Evolutionary conservation across 1,139 yeast genomes (phyloP), one percentile per base, ranked within the genome.

Genomic region (Taphrina wiesneri): DNA sequence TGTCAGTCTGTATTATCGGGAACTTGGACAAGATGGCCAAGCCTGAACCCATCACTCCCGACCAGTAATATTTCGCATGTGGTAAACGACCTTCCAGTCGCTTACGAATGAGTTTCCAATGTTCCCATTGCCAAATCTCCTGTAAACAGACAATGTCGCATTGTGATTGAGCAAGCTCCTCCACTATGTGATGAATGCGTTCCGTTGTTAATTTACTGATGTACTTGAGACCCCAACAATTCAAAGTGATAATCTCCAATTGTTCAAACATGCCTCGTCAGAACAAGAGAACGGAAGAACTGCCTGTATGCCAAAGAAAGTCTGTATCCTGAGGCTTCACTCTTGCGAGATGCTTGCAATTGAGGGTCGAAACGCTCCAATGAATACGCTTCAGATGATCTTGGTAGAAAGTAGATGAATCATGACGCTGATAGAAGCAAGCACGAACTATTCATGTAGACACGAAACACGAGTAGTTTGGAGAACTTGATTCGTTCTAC

Each of bases 31-130:
- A 76, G 3, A 93, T 80, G 0, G 91, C 96, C 63, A 93, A 80
- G 0, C 99, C 99, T 0, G 99, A 98, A 0, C 99, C 99, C 2
- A 93, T 72, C 9, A 93, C 89, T 0, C 99, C 99, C 30, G 70
- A 67, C 71, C 83, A 85, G 77, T 88, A 93, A 67, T 82, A 79
- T 69, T 97, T 81, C 65, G 85, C 77, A 75, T 84, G 86, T 0
- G 93, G 95, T 71, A 83, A 88, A 54, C 75, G 75, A 0, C 73
- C 71, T 1, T 75, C 69, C 68, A 92, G 84, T 11, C 75, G 75
- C 1, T 72, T 70, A 25, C 82, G 80, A 28, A 93, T 77, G 68
- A 84, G 83, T 0, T 83, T 81, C 91, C 93, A 92, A 75, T 93
- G 99, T 56, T 83, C 85, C 70, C 85, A 83, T 56, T 88, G 87